These are phyloP conservation scores for Neospora caninum DNA, from an alignment of 169 alveolate species.

Conservation along the genomic window DNA sequence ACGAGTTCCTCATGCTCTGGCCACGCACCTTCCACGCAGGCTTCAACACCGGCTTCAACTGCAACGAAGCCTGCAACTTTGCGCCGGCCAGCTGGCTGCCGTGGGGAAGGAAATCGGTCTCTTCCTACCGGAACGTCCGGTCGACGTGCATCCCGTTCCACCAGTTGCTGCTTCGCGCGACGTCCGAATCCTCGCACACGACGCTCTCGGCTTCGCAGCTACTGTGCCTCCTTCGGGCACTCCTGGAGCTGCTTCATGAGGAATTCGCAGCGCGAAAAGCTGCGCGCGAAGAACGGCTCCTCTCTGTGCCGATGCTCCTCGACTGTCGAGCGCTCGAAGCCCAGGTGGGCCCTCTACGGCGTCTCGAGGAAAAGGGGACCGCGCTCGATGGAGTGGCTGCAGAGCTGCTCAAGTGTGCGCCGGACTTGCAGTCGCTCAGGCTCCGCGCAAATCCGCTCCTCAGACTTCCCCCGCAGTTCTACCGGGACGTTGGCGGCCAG, in stretches of 20 bases:
- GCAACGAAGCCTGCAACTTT: conserved; percentile 96
- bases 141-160: conserved; percentile 82
- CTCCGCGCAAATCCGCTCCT: background rate
- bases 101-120: conserved; percentile 79
- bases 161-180: conserved; percentile 65
- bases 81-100: conserved; percentile 90
- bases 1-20: conserved; percentile 91
- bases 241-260: conserved; percentile 40
- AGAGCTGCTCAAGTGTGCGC: conserved; percentile 32
- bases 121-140: conserved; percentile 76
- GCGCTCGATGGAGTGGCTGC: conserved; percentile 20
- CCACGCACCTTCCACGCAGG: conserved; percentile 94
- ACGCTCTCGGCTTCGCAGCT: conserved; percentile 39
- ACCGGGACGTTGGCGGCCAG: background rate
- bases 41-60: conserved; percentile 92
- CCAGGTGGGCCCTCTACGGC: conserved; percentile 26
- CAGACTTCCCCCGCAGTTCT: background rate
- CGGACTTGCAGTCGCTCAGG: background rate
- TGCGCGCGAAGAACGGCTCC: conserved; percentile 37
- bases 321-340: conserved; percentile 43
- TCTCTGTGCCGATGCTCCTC: conserved; percentile 48
- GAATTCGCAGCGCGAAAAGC: conserved; percentile 30
- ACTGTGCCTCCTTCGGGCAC: conserved; percentile 48
- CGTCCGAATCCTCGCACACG: conserved; percentile 9
- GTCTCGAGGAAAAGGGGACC: conserved; percentile 31